Evolutionary conservation across 345 rosid genomes (phyloP), one percentile per base, ranked within the genome.

Genomic region (Luvunga scandens): DNA sequence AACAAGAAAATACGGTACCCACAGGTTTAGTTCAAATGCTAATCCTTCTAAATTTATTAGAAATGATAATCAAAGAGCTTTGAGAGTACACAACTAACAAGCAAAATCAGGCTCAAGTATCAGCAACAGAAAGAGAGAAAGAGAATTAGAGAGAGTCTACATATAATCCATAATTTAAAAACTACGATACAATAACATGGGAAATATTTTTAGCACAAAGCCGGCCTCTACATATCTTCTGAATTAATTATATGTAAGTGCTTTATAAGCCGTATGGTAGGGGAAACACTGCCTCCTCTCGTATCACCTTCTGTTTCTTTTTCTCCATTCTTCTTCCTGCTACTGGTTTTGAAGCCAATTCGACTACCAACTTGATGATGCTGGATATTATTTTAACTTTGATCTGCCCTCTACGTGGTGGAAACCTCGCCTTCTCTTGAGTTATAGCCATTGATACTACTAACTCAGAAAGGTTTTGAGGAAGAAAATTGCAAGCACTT

Each of bases 331-430:
- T 65, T 73, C 25, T 81, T 38, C 68, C 65, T 16, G 76, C 72
- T 39, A 12, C 50, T 45, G 5, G 50, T 45, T 55, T 31, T 27
- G 62, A n/a, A 67, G 69, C 69, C 19, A 50, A 60, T 12, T 6
- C 61, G 30, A 21, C 65, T 28, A 80, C 66, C 64, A 50, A 22
- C 39, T 78, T 77, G 42, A 75, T 33, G 57, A 83, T 68, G 18
- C 4, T 68, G 34, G 78, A 74, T 16, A 83, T 16, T 19, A 86
- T 79, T 25, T 24, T 68, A 38, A 10, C 57, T 72, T 79, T 86
- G 74, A 86, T 69, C 55, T 42, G 83, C 25, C 88, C 88, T 80
- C 88, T 81, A 61, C 77, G 79, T 2, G 85, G 85, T 36, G 88
- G 86, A 67, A 76, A 50, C 78, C 42, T 45, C 2, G 28, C 76